phyloP scores from a whole-genome alignment of 2,329 filamentous ascomycete genomes.

The Diaporthe australafricana region DNA sequence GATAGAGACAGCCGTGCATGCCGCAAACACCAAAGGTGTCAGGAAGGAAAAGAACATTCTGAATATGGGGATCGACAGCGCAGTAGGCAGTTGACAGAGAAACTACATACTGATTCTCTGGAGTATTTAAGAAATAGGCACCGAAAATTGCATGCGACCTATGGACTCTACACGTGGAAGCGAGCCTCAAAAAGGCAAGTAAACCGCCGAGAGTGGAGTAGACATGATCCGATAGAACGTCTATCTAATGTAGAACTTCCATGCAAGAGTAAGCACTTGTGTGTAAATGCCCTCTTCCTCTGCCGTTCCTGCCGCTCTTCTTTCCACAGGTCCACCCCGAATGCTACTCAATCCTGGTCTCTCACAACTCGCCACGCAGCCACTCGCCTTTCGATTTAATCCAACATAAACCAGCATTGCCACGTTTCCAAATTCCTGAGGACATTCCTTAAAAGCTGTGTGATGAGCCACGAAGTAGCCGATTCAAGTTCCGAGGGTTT shows the following conservation, averaged over 20 bases:
- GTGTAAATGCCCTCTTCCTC: neutral
- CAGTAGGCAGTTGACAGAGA: neutral
- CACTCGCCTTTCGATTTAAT: neutral
- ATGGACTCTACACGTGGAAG: neutral
- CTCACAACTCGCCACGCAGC: neutral
- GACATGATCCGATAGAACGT: slow-evolving; percentile 1
- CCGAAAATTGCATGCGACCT: neutral
- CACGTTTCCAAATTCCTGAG: neutral
- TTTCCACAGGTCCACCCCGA: neutral
- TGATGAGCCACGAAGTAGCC: neutral
- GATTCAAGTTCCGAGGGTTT: neutral
- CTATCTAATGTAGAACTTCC: neutral
- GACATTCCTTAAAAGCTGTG: neutral
- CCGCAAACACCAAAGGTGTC: slow-evolving; percentile 13
- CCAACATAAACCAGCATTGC: neutral
- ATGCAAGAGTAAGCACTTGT: slow-evolving; percentile 17
- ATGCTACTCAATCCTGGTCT: neutral
- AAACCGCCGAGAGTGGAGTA: slow-evolving; percentile 11
- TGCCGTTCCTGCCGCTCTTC: neutral
- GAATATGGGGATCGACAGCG: neutral
- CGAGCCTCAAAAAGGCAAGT: neutral
- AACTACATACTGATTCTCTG: neutral
- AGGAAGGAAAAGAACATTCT: neutral
- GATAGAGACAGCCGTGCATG: neutral
- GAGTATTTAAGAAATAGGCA: neutral